A percentile compares a stretch with the other conserved stretches of the same genome.
phyloP scores from a whole-genome alignment of 1,284 basidiomycete species.

The Pseudomicrostroma phylloplanum region DNA sequence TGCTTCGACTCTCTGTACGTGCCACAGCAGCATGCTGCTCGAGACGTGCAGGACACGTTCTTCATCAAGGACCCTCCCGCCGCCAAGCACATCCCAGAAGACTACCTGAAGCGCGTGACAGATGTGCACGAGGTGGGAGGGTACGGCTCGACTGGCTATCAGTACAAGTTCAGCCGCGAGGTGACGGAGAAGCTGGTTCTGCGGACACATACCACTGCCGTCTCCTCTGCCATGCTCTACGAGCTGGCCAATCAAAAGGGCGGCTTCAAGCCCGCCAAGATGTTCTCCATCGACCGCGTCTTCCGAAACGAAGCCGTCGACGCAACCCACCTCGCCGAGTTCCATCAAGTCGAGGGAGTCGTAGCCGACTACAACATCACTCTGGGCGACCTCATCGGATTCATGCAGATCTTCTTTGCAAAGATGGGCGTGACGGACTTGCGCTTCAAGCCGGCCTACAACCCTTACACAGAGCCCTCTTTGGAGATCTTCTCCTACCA shows the following conservation, averaged over 20 bases:
- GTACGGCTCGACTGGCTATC: conserved; percentile 92
- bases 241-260: conserved; percentile 60
- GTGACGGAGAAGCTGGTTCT: conserved; percentile 88
- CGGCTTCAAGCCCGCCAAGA: conserved; percentile 89
- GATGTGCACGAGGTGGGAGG: conserved; percentile 83
- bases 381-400: conserved; percentile 88
- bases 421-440: conserved; percentile 94
- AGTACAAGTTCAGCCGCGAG: conserved; percentile 87
- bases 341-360: conserved; percentile 99
- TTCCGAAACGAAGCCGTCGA: conserved; percentile 99
- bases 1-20: conserved; percentile 98
- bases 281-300: conserved; percentile 97
- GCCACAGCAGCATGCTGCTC: conserved; percentile 96
- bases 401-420: conserved; percentile 67
- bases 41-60: conserved; percentile 98
- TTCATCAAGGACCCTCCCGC: conserved; percentile 87
- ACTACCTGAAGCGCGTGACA: conserved; percentile 84
- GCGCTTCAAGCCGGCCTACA: conserved; percentile 95
- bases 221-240: conserved; percentile 90
- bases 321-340: conserved; percentile 98
- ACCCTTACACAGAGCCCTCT: conserved; percentile 70
- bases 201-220: conserved; percentile 94
- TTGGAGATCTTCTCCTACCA: conserved; percentile 99
- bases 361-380: conserved; percentile 91
- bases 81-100: conserved; percentile 70